Evolutionary conservation across 208 protist species (phyloP).

Genomic region (Leishmania turanica): DNA sequence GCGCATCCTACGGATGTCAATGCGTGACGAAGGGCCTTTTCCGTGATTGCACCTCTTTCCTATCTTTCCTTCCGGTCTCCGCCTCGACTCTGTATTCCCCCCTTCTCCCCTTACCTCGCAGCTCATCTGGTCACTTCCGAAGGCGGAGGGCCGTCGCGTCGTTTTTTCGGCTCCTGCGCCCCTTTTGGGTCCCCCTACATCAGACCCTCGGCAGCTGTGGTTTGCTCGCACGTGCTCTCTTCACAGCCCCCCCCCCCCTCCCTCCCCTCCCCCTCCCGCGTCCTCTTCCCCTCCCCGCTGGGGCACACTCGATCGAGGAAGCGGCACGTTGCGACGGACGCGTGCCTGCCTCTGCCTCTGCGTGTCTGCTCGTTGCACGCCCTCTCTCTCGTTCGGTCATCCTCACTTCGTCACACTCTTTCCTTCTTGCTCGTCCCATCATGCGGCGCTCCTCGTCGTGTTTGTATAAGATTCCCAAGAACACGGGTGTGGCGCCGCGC

Average conservation of each 20-base stretch:
- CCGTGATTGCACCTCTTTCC: neutral
- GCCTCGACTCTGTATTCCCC: neutral
- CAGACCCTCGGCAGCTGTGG: neutral
- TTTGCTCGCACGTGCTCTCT: neutral
- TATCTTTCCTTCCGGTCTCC: neutral
- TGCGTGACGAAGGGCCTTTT: neutral
- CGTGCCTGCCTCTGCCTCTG: neutral
- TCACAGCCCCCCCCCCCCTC: neutral
- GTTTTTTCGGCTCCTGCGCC: neutral
- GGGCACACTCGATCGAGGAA: neutral
- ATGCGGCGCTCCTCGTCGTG: conserved; percentile 45
- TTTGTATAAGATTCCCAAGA: conserved; percentile 86
- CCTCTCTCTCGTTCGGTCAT: neutral
- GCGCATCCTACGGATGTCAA: neutral
- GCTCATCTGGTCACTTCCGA: neutral
- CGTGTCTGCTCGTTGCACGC: neutral
- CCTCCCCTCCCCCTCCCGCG: neutral
- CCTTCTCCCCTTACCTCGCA: neutral
- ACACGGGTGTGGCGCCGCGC: conserved; percentile 85
- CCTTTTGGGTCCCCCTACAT: no score
- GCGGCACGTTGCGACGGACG: neutral
- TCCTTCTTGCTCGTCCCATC: neutral
- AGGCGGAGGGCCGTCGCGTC: neutral
- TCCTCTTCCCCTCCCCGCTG: neutral
- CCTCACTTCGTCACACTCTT: neutral